Conservation (phyloP, 2,329 filamentous ascomycete species). For the Clathrospora elynae region DNA sequence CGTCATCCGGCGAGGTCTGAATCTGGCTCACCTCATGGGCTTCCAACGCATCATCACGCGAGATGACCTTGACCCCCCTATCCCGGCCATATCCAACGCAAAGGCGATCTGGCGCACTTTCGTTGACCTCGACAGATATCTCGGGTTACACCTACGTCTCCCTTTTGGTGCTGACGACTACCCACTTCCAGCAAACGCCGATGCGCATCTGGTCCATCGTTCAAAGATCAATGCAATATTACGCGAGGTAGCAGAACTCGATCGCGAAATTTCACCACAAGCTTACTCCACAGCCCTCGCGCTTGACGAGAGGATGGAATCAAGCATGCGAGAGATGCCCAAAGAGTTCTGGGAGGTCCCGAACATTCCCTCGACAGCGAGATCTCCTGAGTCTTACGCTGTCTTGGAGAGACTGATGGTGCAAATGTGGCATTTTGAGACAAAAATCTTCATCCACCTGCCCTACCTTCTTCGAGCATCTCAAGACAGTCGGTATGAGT, state of each 20-base stretch:
- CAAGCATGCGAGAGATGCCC: constrained; percentile 35
- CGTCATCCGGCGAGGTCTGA: constrained; percentile 40
- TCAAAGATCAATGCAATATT: constrained; percentile 31
- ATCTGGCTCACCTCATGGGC: constrained; percentile 45
- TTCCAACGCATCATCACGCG: constrained; percentile 43
- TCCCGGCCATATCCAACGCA: constrained; percentile 35
- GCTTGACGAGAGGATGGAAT: constrained; percentile 42
- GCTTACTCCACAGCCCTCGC: constrained; percentile 40
- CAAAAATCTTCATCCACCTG: constrained; percentile 45
- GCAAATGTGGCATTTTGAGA: constrained; percentile 45
- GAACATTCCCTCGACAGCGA: constrained; percentile 42
- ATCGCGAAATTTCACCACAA: constrained; percentile 38
- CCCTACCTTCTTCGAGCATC: constrained; percentile 42
- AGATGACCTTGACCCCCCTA: constrained; percentile 23
- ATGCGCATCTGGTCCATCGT: constrained; percentile 30
- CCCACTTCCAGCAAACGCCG: constrained; percentile 26
- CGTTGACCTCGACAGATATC: constrained; percentile 40
- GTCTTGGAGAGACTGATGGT: constrained; percentile 39
- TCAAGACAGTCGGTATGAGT: constrained; percentile 42
- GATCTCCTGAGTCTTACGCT: constrained; percentile 34
- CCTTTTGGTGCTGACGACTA: constrained; percentile 45
- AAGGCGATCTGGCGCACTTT: constrained; percentile 38
- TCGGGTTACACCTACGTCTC: constrained; percentile 44
- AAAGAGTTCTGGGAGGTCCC: constrained; percentile 47
- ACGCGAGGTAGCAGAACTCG: constrained; percentile 36